These are phyloP conservation scores for Coniochaeta prunicola DNA, from an alignment of 2,329 filamentous ascomycete species.

Conservation along the genomic window DNA sequence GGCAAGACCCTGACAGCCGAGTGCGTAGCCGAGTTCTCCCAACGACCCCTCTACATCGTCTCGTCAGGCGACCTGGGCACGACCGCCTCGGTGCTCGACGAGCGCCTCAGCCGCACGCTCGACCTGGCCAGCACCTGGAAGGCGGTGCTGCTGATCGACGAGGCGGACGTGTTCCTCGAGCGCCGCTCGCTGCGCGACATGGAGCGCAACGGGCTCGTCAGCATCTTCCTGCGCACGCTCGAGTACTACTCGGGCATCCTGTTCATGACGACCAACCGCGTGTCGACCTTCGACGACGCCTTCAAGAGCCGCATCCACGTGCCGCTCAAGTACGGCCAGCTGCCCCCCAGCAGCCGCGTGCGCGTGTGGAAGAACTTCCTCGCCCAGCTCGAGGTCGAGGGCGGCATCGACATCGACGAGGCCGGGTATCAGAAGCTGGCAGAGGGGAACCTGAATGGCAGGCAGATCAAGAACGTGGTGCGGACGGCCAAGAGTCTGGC, in stretches of 20 bases:
- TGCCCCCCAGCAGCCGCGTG: conserved; percentile 4
- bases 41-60: conserved; percentile 8
- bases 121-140: conserved; percentile 12
- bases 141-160: conserved; percentile 26
- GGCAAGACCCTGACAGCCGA: conserved; percentile 14
- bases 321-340: conserved; percentile 22
- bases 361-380: conserved; percentile 14
- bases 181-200: neutral
- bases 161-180: conserved; percentile 19
- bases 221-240: conserved; percentile 24
- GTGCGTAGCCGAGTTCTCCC: conserved; percentile 8
- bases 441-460: conserved; percentile 15
- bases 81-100: neutral
- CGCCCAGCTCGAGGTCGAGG: conserved; percentile 6
- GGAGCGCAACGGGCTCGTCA: conserved; percentile 6
- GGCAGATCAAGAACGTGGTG: conserved; percentile 21
- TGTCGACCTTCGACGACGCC: conserved; percentile 31
- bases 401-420: conserved; percentile 16
- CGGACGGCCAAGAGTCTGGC: conserved; percentile 23
- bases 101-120: conserved; percentile 4
- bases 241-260: conserved; percentile 30
- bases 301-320: conserved; percentile 30
- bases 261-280: conserved; percentile 34
- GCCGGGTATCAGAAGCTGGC: conserved; percentile 11
- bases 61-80: conserved; percentile 7